These are phyloP conservation scores for Puccinia hordei DNA, from an alignment of 1,284 basidiomycete species.

Conservation along the genomic window DNA sequence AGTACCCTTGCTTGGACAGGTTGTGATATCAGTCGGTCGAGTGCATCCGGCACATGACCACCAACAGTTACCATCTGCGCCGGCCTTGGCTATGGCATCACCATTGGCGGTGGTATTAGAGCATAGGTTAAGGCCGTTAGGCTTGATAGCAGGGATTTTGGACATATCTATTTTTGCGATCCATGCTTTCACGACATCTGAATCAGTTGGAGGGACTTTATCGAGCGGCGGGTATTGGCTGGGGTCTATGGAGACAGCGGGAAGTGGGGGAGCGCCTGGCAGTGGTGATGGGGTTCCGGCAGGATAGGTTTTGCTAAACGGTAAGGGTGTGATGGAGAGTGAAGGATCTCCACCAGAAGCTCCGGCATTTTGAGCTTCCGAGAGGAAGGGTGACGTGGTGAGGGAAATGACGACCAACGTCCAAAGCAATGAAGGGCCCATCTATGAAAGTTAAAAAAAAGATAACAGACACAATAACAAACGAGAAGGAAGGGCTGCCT, in stretches of 20 bases:
- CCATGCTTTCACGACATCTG: slow-evolving; percentile 72
- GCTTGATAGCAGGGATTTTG: slow-evolving; percentile 63
- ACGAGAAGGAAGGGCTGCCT: not conserved
- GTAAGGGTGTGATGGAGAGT: not conserved
- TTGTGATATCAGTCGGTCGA: slow-evolving; percentile 70
- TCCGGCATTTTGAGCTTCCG: slow-evolving; percentile 1
- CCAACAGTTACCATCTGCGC: slow-evolving; percentile 68
- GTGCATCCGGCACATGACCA: slow-evolving; percentile 84
- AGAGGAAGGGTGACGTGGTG: slow-evolving; percentile 11
- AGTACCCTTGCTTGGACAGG: slow-evolving; percentile 75
- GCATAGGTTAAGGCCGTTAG: slow-evolving; percentile 68
- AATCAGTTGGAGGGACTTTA: slow-evolving; percentile 68
- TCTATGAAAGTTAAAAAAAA: not conserved
- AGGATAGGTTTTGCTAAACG: slow-evolving; percentile 62
- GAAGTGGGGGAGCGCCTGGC: slow-evolving; percentile 68
- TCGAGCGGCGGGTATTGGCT: slow-evolving; percentile 73
- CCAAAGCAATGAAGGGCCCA: slow-evolving; percentile 19
- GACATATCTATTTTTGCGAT: slow-evolving; percentile 62
- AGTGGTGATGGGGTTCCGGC: slow-evolving; percentile 68
- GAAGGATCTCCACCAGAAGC: not conserved
- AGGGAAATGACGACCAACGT: slow-evolving; percentile 18
- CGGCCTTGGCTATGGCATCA: slow-evolving; percentile 64
- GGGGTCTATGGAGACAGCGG: slow-evolving; percentile 60
- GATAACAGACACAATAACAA: not conserved
- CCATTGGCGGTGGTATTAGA: slow-evolving; percentile 64